Percentiles rank a stretch among this genome's conserved stretches.
Evolutionary conservation across 1,139 yeast genomes (phyloP).

Genomic region (Hyphopichia fennica): DNA sequence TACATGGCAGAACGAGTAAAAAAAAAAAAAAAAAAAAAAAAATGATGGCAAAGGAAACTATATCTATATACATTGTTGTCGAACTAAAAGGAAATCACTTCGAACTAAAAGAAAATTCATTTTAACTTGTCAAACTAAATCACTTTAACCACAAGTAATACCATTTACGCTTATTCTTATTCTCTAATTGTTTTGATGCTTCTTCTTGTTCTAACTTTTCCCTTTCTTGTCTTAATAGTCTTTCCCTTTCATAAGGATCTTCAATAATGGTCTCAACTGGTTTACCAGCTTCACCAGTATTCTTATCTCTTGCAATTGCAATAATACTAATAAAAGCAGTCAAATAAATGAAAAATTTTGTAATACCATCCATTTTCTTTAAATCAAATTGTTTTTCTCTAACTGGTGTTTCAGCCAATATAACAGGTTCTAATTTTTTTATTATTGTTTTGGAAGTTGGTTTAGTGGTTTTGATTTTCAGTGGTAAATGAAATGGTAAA

Average conservation of each 20-base stretch:
- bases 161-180: conserved; percentile 19
- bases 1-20: too few relatives aligned
- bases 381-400: conserved; percentile 51
- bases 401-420: conserved; percentile 46
- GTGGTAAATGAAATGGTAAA: conserved; percentile 53
- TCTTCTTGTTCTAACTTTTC: conserved; percentile 14
- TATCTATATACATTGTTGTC: too few relatives aligned
- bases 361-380: conserved; percentile 55
- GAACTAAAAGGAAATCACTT: too few relatives aligned
- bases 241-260: conserved; percentile 36
- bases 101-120: too few relatives aligned
- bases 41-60: too few relatives aligned
- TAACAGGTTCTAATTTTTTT: conserved; percentile 35
- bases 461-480: conserved; percentile 20
- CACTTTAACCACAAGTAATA: conserved; percentile 25
- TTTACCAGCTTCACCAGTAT: conserved; percentile 48
- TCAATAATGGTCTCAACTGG: conserved; percentile 42
- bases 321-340: conserved; percentile 40
- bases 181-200: conserved; percentile 11
- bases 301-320: conserved; percentile 52
- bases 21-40: too few relatives aligned
- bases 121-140: too few relatives aligned
- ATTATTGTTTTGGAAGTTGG: conserved; percentile 25
- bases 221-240: conserved; percentile 18
- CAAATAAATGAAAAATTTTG: conserved; percentile 51